Evolutionary conservation across 352 stramenopile genomes (phyloP), one percentile per base, ranked within the genome.

Genomic region (Phytopythium oedochilum): DNA sequence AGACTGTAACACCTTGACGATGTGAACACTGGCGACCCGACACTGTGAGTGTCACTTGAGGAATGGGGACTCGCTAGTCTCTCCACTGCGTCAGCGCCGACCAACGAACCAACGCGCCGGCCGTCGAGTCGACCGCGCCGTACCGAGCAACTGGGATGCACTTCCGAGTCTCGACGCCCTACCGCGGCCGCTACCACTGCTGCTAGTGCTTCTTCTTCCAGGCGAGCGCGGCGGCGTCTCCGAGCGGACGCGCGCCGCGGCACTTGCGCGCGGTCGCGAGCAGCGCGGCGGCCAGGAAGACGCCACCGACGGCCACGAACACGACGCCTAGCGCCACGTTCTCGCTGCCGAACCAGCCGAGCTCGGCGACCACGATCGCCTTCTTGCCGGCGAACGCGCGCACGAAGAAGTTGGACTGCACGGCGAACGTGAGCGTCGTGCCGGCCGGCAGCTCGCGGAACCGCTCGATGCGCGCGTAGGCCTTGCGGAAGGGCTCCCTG

Each of bases 361-460:
- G 45, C 29, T 88, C 75, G 36, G 70, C 72, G 28, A 92, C 55
- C 29, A 92, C 74, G 29, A 92, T 50, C n/a, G 82, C 67, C 53
- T 92, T 92, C 38, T 70, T 66, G 25, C 76, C 82, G 12, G 31
- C 65, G 45, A 92, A 88, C 2, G 73, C 86, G 8, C 77, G 64
- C 18, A 91, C 78, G 49, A 72, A 90, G 65, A 86, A 92, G 53
- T 90, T 90, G 43, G 83, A 92, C 60, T 90, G 83, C 46, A 92
- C 80, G 2, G 80, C 83, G 49, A 92, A 90, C 28, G 72, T 71
- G 34, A 92, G 71, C 35, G 45, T 84, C 20, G 83, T 90, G 38
- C 60, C 60, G 0, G 60, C 66, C 0, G 76, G 83, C 17, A 92
- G 53, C 48, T 23, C 12, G 10, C 22, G 20, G 44, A 86, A 70